These are phyloP conservation scores for Singerocomus rubriflavus DNA, from an alignment of 1,284 basidiomycete species.

Conservation along the genomic window DNA sequence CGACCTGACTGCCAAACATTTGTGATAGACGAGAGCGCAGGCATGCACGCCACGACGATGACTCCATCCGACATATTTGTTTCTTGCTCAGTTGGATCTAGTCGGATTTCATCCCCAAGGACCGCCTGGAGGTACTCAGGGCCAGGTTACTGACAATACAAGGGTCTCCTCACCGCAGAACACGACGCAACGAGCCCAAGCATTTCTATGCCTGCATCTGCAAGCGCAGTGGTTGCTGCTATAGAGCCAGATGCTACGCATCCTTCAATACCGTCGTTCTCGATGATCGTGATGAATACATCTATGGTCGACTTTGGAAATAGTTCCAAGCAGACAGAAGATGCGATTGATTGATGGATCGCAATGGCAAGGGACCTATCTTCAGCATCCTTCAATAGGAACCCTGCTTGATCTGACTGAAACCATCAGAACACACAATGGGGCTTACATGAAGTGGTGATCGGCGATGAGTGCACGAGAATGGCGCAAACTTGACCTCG, in stretches of 20 bases:
- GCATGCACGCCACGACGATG: conserved; percentile 79
- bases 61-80: conserved; percentile 52
- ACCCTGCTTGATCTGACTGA: conserved; percentile 14
- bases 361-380: conserved; percentile 80
- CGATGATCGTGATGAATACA: conserved; percentile 87
- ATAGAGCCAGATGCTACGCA: conserved; percentile 83
- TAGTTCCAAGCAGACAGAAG: conserved; percentile 84
- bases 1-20: conserved; percentile 78
- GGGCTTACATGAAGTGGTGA: conserved; percentile 81
- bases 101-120: conserved; percentile 52
- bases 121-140: conserved; percentile 42
- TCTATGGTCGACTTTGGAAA: conserved; percentile 95
- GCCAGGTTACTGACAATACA: background rate
- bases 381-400: conserved; percentile 78
- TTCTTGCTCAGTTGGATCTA: conserved; percentile 82
- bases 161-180: conserved; percentile 53
- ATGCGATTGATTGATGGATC: conserved; percentile 83
- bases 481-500: conserved; percentile 96
- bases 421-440: background rate
- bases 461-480: conserved; percentile 74
- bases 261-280: conserved; percentile 84
- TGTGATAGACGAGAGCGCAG: conserved; percentile 86
- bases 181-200: conserved; percentile 79
- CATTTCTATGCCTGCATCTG: conserved; percentile 87
- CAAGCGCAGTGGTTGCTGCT: conserved; percentile 88